These are phyloP conservation scores for Capsicum rhomboideum DNA, from an alignment of 257 asterid genomes.

Conservation along the genomic window DNA sequence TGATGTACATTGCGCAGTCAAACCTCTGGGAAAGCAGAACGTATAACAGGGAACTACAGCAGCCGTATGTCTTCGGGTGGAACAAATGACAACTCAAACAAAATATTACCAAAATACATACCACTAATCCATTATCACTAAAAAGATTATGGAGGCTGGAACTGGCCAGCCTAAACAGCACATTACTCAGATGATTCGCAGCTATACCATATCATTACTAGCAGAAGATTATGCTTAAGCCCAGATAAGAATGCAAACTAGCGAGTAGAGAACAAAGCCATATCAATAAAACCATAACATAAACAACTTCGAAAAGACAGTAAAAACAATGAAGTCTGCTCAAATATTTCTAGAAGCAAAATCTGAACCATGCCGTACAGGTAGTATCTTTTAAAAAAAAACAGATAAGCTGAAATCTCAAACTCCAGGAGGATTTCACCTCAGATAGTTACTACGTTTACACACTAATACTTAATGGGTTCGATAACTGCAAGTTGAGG, in stretches of 20 bases:
- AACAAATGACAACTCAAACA: too few species aligned
- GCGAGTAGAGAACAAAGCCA: background rate
- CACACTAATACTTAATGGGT: constrained; percentile 49
- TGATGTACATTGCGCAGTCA: too few species aligned
- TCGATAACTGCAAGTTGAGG: constrained; percentile 67
- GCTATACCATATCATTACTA: background rate
- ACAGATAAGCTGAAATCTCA: constrained; percentile 2
- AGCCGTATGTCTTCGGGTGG: too few species aligned
- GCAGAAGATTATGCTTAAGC: too few species aligned
- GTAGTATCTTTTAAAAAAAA: background rate
- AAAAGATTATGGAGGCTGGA: background rate
- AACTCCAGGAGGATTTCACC: constrained; percentile 22
- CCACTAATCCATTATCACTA: too few species aligned
- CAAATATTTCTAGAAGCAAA: background rate
- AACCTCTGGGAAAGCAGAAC: too few species aligned
- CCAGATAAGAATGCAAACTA: background rate
- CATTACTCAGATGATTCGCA: too few species aligned
- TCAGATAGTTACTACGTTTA: background rate
- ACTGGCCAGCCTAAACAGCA: background rate
- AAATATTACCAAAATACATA: too few species aligned
- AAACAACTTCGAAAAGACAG: background rate
- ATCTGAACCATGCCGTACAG: background rate
- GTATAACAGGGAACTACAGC: too few species aligned
- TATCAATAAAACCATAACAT: background rate
- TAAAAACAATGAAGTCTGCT: background rate